Evolutionary conservation across 495 filamentous ascomycete genomes (phyloP), one percentile per base, ranked within the genome.

Genomic region (Chaetomium cochliodes): DNA sequence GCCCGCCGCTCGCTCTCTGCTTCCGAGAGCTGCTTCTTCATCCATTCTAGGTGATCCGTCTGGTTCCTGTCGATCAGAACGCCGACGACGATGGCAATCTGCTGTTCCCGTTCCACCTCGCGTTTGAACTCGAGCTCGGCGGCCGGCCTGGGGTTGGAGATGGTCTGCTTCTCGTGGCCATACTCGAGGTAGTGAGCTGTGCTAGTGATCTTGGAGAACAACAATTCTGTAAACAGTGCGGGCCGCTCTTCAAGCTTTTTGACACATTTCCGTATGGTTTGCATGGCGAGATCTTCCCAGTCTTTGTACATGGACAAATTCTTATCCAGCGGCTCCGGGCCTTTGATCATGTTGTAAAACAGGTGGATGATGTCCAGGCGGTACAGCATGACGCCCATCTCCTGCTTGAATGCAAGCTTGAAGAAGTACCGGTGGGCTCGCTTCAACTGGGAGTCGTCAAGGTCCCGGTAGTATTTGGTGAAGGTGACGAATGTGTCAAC

Each of bases 401-500:
- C 91, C 70, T 92, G 88, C 77, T 97, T 98, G 82, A 97, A 97
- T 5, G 92, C 93, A 49, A 96, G 85, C 2, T 94, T 88, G 67
- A 98, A 93, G 75, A 99, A 93, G 69, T 94, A 98, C 11, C 94
- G 91, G 76, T 98, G 93, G 25, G 89, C 90, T 5, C 96, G 87
- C 78, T 98, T 99, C 55, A 97, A 78, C 73, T 98, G 96, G 47
- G 86, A 81, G 2, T 85, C 78, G 63, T 86, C 80, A n/a, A 99
- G 81, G 64, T 98, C 94, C 26, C 81, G 82, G 72, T 96, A 97
- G 74, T 84, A 94, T 54, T 82, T 84, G 6, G 88, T 86, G 66
- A 97, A 92, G 9, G 84, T 74, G 44, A 97, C 82, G 68, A 94
- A 99, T 0, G 94, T 96, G 70, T 98, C 88, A 56, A 98, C 85